Evolutionary conservation across 2,329 filamentous ascomycete genomes (phyloP), one percentile per base, ranked within the genome.

Genomic region (Xylariaceae sp.): DNA sequence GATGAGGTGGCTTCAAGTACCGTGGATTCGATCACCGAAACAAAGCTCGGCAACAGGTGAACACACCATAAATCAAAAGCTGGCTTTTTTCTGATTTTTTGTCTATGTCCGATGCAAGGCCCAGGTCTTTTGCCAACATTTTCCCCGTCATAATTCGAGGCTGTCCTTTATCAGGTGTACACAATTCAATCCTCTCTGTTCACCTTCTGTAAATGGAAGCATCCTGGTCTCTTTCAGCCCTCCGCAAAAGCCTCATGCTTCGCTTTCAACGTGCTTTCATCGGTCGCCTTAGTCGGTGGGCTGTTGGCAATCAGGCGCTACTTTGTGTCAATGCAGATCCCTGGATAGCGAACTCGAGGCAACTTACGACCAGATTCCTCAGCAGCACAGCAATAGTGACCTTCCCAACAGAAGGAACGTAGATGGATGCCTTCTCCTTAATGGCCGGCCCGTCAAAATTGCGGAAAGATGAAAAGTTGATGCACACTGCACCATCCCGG

Each of bases 381-480:
- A 97, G 75, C 53, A 99, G 74, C 33, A 97, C 86, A 14, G 93
- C 89, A 68, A 97, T 97, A 0, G 94, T 99, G 44, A 97, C 93
- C 76, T 97, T 99, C 63, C 94, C 94, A 60, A 97, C 95, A 0
- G 93, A 94, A 1, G 94, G 94, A 16, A 97, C 92, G 64, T 97
- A 99, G 64, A 99, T 96, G 5, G 90, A 91, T 2, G 94, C 94
- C 76, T 92, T 96, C 70, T 97, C 89, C 75, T 96, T 97, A 60
- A 97, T 85, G 44, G 89, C 88, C 0, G 88, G 85, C 1, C 80
- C 80, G 55, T 87, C 86, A 72, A 97, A 97, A 74, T 99, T 97
- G 76, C 92, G 90, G 72, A 89, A 90, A 47, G 90, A 96, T 7
- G 91, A 95, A 71, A 99, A 97, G 74, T 99, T 99, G 75, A 99